A percentile compares a stretch with the other conserved stretches of the same genome.
phyloP scores from a whole-genome alignment of 2,329 filamentous ascomycete species.

The Geosmithia morbida region DNA sequence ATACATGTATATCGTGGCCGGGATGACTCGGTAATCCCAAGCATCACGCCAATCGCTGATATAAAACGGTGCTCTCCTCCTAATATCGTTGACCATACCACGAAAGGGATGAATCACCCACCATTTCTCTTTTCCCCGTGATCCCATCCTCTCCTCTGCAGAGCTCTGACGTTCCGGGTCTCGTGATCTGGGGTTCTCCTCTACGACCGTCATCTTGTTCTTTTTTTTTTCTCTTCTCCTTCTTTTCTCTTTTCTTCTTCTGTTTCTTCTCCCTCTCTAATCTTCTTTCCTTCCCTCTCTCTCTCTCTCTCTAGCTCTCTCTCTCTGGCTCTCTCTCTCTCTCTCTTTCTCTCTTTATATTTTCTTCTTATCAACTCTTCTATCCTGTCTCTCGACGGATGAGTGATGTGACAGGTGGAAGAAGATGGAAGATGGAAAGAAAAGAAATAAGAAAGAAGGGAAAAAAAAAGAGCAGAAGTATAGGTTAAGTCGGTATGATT shows the following conservation, averaged over 20 bases:
- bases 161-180: background rate
- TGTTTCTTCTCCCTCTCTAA: too few species aligned
- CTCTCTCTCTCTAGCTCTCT: background rate
- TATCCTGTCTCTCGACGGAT: too few species aligned
- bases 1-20: constrained; percentile 85
- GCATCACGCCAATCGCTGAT: constrained; percentile 74
- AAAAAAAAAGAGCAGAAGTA: background rate
- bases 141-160: too few species aligned
- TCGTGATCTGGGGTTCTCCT: background rate
- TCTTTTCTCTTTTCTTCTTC: background rate
- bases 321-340: background rate
- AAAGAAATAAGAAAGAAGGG: too few species aligned
- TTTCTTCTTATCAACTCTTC: background rate
- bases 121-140: constrained; percentile 29
- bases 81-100: constrained; percentile 68
- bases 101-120: constrained; percentile 63
- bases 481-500: background rate
- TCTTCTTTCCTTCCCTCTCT: too few species aligned
- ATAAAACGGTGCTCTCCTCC: constrained; percentile 62
- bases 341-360: background rate
- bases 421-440: background rate
- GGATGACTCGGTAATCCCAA: constrained; percentile 81
- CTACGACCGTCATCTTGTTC: background rate
- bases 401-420: background rate
- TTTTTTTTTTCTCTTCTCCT: too few species aligned